Evolutionary conservation across 768 basidiomycete species (phyloP).

Genomic region (Rhodocollybia butyracea): DNA sequence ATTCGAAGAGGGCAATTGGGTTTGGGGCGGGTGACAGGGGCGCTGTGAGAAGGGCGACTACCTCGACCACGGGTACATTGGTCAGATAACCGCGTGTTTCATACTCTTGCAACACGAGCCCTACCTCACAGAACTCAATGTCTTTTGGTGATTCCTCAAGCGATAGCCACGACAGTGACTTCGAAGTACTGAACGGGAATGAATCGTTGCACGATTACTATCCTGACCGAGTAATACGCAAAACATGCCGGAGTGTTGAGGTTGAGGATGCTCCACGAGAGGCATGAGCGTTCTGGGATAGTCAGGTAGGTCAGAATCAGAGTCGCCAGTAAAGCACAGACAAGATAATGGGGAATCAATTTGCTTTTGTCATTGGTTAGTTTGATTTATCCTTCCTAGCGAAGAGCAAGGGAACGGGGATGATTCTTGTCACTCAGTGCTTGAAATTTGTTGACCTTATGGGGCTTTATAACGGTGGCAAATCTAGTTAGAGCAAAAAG

Average conservation of each 20-base stretch:
- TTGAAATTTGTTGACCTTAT: slow-evolving; percentile 62
- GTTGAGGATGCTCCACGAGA: slow-evolving; percentile 50
- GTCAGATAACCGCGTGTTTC: too few relatives aligned
- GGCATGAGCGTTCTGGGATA: slow-evolving; percentile 71
- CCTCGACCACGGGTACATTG: too few relatives aligned
- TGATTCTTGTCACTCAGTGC: slow-evolving; percentile 60
- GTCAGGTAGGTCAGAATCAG: slow-evolving; percentile 89
- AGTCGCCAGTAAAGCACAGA: neutral
- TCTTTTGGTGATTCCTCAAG: too few relatives aligned
- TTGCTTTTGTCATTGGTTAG: slow-evolving; percentile 95
- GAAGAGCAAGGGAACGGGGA: slow-evolving; percentile 87
- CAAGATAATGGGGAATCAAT: neutral
- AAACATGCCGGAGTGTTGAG: slow-evolving; percentile 80
- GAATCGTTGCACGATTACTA: slow-evolving; percentile 82
- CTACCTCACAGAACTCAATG: too few relatives aligned
- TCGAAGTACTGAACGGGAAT: slow-evolving; percentile 90
- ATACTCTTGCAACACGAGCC: too few relatives aligned
- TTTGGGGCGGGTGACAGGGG: too few relatives aligned
- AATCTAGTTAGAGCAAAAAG: slow-evolving; percentile 73
- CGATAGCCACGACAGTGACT: too few relatives aligned
- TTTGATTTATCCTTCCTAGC: slow-evolving; percentile 95
- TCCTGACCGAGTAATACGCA: slow-evolving; percentile 73
- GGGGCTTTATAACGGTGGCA: slow-evolving; percentile 83
- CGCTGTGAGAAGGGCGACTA: too few relatives aligned
- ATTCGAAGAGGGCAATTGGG: too few relatives aligned